These are phyloP conservation scores for Kodamaea fukazawae DNA, from an alignment of 805 yeast species.

Conservation along the genomic window DNA sequence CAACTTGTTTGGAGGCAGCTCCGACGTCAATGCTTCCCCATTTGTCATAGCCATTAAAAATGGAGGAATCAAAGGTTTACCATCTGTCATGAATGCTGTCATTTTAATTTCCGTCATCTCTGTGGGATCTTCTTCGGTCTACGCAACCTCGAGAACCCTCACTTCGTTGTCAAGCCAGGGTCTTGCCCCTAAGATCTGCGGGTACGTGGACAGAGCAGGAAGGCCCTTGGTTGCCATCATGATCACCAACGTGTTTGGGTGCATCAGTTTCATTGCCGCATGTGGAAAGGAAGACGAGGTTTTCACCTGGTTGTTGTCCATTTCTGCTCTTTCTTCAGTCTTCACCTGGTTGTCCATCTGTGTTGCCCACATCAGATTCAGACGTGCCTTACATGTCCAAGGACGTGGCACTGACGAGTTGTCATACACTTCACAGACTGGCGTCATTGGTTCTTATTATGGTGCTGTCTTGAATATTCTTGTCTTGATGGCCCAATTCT, in stretches of 20 bases:
- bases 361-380: constrained; percentile 25
- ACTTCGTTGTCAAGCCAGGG: constrained; percentile 64
- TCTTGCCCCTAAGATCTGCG: constrained; percentile 55
- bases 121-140: constrained; percentile 72
- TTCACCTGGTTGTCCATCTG: constrained; percentile 30
- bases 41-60: constrained; percentile 68
- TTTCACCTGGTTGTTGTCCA: constrained; percentile 26
- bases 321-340: constrained; percentile 25
- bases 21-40: constrained; percentile 68
- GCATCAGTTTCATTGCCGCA: constrained; percentile 60
- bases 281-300: constrained; percentile 21
- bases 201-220: constrained; percentile 63
- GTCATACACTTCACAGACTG: constrained; percentile 23
- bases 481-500: constrained; percentile 26
- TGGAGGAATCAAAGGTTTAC: constrained; percentile 64
- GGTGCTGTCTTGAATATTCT: constrained; percentile 21
- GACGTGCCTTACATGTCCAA: constrained; percentile 21
- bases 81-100: constrained; percentile 65
- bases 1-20: constrained; percentile 41
- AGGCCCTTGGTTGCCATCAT: constrained; percentile 61
- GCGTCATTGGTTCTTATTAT: constrained; percentile 23
- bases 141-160: constrained; percentile 65
- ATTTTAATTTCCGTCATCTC: constrained; percentile 65
- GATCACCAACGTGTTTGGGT: constrained; percentile 52
- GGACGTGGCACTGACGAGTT: constrained; percentile 24